Conservation (phyloP, 768 basidiomycete genomes). For the Dacryopinax spathularia region DNA sequence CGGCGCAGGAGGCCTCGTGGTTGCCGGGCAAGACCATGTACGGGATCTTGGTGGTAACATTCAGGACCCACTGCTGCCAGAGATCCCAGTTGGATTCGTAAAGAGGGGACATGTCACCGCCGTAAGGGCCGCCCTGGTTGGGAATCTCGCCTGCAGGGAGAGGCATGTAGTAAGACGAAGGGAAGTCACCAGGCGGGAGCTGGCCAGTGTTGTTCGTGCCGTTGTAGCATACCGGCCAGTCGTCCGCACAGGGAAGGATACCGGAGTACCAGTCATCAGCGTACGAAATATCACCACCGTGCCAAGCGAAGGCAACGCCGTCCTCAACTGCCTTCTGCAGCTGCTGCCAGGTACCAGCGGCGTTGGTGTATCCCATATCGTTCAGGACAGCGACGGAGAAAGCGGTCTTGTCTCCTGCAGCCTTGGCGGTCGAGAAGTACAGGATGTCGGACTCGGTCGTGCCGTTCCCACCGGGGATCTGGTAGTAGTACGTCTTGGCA, state of each 20-base stretch:
- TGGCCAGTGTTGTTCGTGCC: slow-evolving; percentile 9
- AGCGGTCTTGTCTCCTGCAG: slow-evolving; percentile 5
- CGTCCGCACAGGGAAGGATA: slow-evolving; percentile 12
- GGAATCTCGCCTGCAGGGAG: slow-evolving; percentile 12
- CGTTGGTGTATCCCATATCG: slow-evolving; percentile 18
- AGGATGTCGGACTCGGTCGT: slow-evolving; percentile 11
- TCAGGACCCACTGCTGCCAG: slow-evolving; percentile 11
- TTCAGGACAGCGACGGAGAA: slow-evolving; percentile 15
- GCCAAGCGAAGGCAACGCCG: slow-evolving; percentile 14
- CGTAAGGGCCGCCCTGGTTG: slow-evolving; percentile 13
- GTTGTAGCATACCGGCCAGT: slow-evolving; percentile 16
- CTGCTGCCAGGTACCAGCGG: slow-evolving; percentile 12
- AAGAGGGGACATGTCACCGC: slow-evolving; percentile 11
- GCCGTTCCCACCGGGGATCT: slow-evolving; percentile 16
- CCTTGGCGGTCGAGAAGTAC: slow-evolving; percentile 12
- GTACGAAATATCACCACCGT: slow-evolving; percentile 16
- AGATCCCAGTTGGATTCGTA: slow-evolving; percentile 15
- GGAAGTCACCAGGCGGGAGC: slow-evolving; percentile 8
- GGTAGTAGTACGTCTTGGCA: slow-evolving; percentile 13
- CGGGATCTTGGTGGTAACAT: slow-evolving; percentile 13
- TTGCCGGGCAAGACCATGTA: slow-evolving; percentile 22
- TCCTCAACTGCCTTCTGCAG: slow-evolving; percentile 12
- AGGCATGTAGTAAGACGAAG: slow-evolving; percentile 8
- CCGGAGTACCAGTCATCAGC: slow-evolving; percentile 16
- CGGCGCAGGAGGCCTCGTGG: slow-evolving; percentile 18